phyloP scores from a whole-genome alignment of 2,329 filamentous ascomycete genomes.

The Zasmidium citrigriseum region DNA sequence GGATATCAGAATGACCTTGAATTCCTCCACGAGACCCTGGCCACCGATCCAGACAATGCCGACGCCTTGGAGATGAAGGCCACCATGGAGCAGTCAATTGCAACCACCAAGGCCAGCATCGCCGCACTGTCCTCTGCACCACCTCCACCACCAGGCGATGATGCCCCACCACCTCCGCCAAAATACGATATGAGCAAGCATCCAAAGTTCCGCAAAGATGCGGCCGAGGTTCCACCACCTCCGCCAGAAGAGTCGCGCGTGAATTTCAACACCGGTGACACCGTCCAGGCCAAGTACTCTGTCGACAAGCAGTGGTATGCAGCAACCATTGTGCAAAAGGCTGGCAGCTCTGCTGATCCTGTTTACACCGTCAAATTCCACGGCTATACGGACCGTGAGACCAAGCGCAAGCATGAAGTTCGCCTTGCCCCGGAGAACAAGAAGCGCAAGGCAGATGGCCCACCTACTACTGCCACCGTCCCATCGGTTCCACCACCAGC shows the following conservation, averaged over 20 bases:
- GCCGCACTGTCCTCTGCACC: slow-evolving; percentile 64
- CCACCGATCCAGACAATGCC: slow-evolving; percentile 69
- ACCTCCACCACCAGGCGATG: slow-evolving; percentile 42
- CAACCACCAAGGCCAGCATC: slow-evolving; percentile 75
- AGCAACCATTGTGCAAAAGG: slow-evolving; percentile 89
- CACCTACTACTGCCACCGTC: slow-evolving; percentile 48
- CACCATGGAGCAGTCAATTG: slow-evolving; percentile 81
- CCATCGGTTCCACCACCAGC: slow-evolving; percentile 41
- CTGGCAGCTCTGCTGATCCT: slow-evolving; percentile 84
- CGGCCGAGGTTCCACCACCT: slow-evolving; percentile 25
- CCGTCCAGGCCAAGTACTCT: slow-evolving; percentile 87
- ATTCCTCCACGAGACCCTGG: slow-evolving; percentile 28
- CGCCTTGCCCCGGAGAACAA: slow-evolving; percentile 63
- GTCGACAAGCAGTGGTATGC: slow-evolving; percentile 90
- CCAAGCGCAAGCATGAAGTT: slow-evolving; percentile 76
- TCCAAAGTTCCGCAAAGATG: slow-evolving; percentile 62
- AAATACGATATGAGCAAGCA: slow-evolving; percentile 58
- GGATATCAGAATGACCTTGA: slow-evolving; percentile 45
- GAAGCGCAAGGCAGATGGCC: slow-evolving; percentile 76
- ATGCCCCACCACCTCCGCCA: slow-evolving; percentile 23
- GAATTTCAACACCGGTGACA: slow-evolving; percentile 84
- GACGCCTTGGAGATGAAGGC: slow-evolving; percentile 75
- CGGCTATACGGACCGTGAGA: slow-evolving; percentile 79
- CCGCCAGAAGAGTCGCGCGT: slow-evolving; percentile 43
- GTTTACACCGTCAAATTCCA: slow-evolving; percentile 97